These are phyloP conservation scores for Pyrus pyrifolia DNA, from an alignment of 306 rosid species.

Conservation along the genomic window DNA sequence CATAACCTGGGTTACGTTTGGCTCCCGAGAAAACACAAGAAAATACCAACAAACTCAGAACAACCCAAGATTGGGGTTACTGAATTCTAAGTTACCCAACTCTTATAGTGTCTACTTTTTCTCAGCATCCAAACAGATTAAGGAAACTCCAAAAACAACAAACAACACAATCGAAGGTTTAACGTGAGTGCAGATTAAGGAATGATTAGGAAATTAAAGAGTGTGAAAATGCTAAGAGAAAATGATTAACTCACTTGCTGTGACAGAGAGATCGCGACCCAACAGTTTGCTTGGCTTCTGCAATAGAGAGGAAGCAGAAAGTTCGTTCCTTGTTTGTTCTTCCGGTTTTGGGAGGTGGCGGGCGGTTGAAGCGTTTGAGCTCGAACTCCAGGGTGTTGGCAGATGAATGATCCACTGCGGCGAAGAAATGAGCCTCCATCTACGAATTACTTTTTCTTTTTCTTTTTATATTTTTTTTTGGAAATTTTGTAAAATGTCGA, in stretches of 20 bases:
- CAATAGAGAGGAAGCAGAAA: neutral
- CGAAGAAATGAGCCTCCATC: neutral
- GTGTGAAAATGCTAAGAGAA: neutral
- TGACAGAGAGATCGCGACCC: neutral
- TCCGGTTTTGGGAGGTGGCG: neutral
- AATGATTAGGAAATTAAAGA: neutral
- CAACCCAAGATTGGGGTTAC: constrained; percentile 4
- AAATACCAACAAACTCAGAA: neutral
- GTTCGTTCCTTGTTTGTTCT: neutral
- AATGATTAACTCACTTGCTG: neutral
- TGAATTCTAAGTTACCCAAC: neutral
- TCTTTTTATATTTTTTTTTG: neutral
- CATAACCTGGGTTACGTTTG: neutral
- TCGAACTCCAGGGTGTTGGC: neutral
- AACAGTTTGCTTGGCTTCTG: neutral
- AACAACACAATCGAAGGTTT: neutral
- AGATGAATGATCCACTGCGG: neutral
- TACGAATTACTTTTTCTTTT: neutral
- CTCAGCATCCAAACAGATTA: constrained; percentile 1
- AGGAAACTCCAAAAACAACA: neutral
- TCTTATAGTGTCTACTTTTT: neutral
- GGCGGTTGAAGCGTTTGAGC: neutral
- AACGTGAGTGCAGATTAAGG: neutral
- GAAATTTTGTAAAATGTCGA: too few species aligned
- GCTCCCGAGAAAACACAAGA: neutral